Evolutionary conservation across 176 grass and related monocot genomes (phyloP), one percentile per base, ranked within the genome.

Genomic region (Pharus latifolius): DNA sequence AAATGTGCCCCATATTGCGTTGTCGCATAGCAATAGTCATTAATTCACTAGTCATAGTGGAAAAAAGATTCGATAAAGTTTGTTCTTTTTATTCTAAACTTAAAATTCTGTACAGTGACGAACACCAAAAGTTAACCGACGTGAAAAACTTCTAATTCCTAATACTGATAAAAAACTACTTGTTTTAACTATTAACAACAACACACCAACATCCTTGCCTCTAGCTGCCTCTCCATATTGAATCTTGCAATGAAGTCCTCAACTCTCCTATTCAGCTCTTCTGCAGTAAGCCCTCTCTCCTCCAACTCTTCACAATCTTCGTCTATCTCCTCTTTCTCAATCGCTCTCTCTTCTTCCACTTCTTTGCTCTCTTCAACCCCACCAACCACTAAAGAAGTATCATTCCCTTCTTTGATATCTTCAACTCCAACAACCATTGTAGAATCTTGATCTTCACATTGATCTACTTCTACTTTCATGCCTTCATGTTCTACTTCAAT

Each of bases 181-280:
- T n/a, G n/a, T n/a, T n/a, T n/a, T n/a, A n/a, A n/a, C n/a, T n/a
- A n/a, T 60, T 28, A 60, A 4, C 27, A 9, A 13, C 20, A 35
- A 14, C 27, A 22, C 52, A 56, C 24, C 6, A 77, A 10, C 61
- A 77, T 77, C 50, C 6, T 78, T 31, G 50, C 75, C 45, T 78
- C 75, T 27, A 78, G 17, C 42, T 40, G 56, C 19, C 49, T 78
- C 63, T 78, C 51, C 63, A 50, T 59, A 63, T 78, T 78, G 10
- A 78, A 18, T 55, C 47, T 78, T 27, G 63, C 41, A 57, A 78
- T 75, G 3, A 75, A 75, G 24, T 75, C 57, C 57, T 75, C 72
- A 0, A 63, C 56, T 58, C 41, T 59, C 24, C 52, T 49, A 10
- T 69, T 68, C 75, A 78, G 11, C 17, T 78, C 75, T 12, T 78